Evolutionary conservation across 2,329 filamentous ascomycete genomes (phyloP).

Genomic region (Apiospora phragmitis): DNA sequence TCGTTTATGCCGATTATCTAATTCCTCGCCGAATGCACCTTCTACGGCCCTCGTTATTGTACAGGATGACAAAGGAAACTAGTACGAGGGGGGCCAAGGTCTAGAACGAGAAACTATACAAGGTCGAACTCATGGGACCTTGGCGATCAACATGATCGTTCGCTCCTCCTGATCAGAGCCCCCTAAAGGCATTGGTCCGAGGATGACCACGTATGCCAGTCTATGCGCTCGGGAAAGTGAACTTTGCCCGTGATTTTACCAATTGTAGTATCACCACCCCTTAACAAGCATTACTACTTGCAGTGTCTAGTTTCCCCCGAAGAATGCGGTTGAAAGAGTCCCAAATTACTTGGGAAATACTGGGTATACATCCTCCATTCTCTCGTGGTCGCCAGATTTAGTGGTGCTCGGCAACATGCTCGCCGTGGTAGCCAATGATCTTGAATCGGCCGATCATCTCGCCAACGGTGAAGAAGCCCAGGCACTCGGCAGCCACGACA

Average conservation of each 20-base stretch:
- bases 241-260: background rate
- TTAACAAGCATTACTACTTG: background rate
- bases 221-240: constrained; percentile 9
- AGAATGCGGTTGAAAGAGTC: background rate
- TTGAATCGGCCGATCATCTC: constrained; percentile 97
- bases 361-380: background rate
- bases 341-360: background rate
- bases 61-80: constrained; percentile 17
- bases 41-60: constrained; percentile 14
- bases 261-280: constrained; percentile 4
- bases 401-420: constrained; percentile 60
- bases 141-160: background rate
- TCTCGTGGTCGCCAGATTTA: constrained; percentile 33
- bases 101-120: constrained; percentile 10
- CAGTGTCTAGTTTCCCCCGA: constrained; percentile 8
- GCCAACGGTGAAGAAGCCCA: constrained; percentile 97
- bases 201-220: constrained; percentile 8
- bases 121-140: background rate
- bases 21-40: constrained; percentile 10
- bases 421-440: constrained; percentile 87
- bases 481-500: constrained; percentile 79
- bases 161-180: background rate
- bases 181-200: constrained; percentile 1
- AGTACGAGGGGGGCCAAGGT: background rate
- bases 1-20: constrained; percentile 11